Evolutionary conservation across 441 rosid species (phyloP).

Genomic region (Pelargonium australe): DNA sequence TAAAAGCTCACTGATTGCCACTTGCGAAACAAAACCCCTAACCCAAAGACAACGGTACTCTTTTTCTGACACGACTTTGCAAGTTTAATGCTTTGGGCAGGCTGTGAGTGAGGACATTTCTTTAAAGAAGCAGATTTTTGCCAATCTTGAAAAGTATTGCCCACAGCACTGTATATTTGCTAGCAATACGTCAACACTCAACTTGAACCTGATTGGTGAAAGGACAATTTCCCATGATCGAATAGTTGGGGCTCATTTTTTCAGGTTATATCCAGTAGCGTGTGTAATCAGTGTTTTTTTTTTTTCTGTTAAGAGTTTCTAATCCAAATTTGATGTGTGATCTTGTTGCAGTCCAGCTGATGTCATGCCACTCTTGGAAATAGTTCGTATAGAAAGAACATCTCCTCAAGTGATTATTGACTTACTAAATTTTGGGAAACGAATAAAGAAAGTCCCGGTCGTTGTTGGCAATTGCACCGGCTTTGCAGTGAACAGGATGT

Average conservation of each 20-base stretch:
- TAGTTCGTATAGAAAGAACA: slow-evolving; percentile 79
- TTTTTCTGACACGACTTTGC: too few relatives aligned
- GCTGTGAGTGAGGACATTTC: slow-evolving; percentile 85
- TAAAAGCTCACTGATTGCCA: too few relatives aligned
- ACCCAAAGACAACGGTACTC: too few relatives aligned
- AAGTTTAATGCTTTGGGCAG: slow-evolving; percentile 46
- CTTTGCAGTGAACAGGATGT: slow-evolving; percentile 94
- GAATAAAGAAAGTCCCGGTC: slow-evolving; percentile 84
- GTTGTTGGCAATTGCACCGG: slow-evolving; percentile 98
- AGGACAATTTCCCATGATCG: slow-evolving; percentile 66
- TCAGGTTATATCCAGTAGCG: slow-evolving; percentile 44
- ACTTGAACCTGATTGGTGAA: slow-evolving; percentile 80
- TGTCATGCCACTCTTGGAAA: slow-evolving; percentile 92
- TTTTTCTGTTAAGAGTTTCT: slow-evolving; percentile 4
- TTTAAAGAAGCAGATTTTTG: slow-evolving; percentile 85
- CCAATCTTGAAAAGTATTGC: slow-evolving; percentile 81
- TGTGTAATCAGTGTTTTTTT: background rate
- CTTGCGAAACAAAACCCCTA: too few relatives aligned
- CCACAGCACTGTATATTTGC: slow-evolving; percentile 85
- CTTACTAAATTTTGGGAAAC: slow-evolving; percentile 79
- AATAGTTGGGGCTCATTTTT: slow-evolving; percentile 95
- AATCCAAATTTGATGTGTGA: slow-evolving; percentile 15
- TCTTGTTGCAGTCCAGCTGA: slow-evolving; percentile 79
- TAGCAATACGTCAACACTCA: slow-evolving; percentile 90
- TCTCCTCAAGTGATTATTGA: slow-evolving; percentile 90